Evolutionary conservation across 23 red algal species (phyloP).

Genomic region (Porphyridium purpureum): DNA sequence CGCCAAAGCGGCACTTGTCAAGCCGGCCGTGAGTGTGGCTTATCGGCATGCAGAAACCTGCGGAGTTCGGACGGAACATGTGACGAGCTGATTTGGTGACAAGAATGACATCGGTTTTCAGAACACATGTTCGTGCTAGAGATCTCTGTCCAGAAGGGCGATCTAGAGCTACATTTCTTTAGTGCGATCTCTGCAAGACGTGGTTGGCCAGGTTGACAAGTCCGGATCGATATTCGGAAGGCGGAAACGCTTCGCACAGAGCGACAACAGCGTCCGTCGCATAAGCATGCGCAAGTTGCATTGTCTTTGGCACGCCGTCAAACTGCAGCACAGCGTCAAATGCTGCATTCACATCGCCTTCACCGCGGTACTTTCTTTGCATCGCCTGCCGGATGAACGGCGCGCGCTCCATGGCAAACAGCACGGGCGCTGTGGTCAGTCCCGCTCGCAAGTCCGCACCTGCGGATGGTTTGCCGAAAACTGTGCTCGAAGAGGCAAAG

Average conservation of each 20-base stretch:
- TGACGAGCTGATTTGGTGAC: too few relatives aligned
- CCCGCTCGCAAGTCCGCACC: conserved; percentile 63
- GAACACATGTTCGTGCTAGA: too few relatives aligned
- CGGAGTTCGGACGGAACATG: too few relatives aligned
- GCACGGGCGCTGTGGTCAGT: conserved; percentile 59
- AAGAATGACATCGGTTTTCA: too few relatives aligned
- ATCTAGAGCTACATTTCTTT: too few relatives aligned
- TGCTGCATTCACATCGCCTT: conserved; percentile 37
- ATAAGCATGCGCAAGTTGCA: conserved; percentile 26
- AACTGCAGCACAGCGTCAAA: conserved; percentile 35
- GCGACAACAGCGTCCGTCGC: not conserved
- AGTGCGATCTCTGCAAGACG: too few relatives aligned
- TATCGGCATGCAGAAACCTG: too few relatives aligned
- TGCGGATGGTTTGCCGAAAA: conserved; percentile 69
- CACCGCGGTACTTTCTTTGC: conserved; percentile 13
- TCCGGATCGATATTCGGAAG: too few relatives aligned
- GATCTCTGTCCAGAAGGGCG: too few relatives aligned
- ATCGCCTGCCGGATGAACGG: conserved; percentile 33
- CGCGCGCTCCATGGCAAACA: conserved; percentile 47
- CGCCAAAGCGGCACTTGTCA: too few relatives aligned
- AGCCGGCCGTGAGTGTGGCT: too few relatives aligned
- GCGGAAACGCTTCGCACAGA: not conserved
- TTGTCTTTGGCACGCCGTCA: conserved; percentile 65
- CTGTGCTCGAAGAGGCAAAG: conserved; percentile 6
- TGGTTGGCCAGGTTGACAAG: too few relatives aligned